Evolutionary conservation across 164 flowering plant species (phyloP), one percentile per base, ranked within the genome.

Genomic region (Umbilicus rupestris): DNA sequence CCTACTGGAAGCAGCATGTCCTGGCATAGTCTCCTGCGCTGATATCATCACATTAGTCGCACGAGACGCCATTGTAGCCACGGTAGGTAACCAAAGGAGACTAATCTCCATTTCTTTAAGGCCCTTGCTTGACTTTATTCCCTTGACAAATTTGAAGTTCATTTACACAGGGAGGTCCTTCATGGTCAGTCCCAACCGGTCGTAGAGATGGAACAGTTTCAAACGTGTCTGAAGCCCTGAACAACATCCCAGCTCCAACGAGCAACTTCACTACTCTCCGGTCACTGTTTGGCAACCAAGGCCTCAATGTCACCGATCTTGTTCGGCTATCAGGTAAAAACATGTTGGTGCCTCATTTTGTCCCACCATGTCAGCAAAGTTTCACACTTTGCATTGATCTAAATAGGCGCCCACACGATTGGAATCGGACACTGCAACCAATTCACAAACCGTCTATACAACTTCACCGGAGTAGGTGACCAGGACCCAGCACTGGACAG

Each of bases 131-230:
- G 31, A 28, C 11, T 14, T 58, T 58, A 7, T 26, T 58, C 35
- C 5, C 31, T 26, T 58, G 31, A 9, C 4, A 58, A 24, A 1
- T 26, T 58, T 26, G 62, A 26, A 58, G 15, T 58, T 24, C 19
- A 26, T 24, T 59, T 22, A 11, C n/a, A n/a, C 67, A 83, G 86
- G 87, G 89, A 60, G 87, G 87, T 42, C 87, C 87, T 1, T 74
- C 22, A 2, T 93, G 97, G 98, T 74, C 37, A 26, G 98, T 93
- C 24, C 96, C 94, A 7, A 88, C 96, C 0, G 97, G 97, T 22
- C 67, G 98, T 37, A 77, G 94, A 73, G 98, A 93, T 65, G 98
- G 98, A 30, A 28, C 33, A 3, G 69, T 87, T 26, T 93, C 98
- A 6, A 76, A 68, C 1, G 26, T 64, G 3, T 15, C 89, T 4